Conservation (phyloP, 2,329 filamentous ascomycete species). For the Aspergillus felis region DNA sequence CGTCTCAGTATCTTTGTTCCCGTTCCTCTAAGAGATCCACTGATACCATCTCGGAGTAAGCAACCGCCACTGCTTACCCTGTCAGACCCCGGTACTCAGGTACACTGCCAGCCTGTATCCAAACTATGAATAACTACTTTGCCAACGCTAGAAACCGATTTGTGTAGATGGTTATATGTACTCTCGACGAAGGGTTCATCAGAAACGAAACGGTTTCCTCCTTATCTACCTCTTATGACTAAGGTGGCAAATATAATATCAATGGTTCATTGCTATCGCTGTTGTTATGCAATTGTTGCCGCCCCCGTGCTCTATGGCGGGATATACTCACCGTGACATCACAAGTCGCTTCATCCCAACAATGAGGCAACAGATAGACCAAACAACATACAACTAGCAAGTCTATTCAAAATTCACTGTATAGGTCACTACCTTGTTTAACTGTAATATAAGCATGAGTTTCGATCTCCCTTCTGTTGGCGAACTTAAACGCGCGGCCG, state of each 20-base stretch:
- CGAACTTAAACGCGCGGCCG: conserved; percentile 29
- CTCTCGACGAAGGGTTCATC: no score
- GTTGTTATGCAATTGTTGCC: neutral
- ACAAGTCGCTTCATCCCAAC: conserved; percentile 1
- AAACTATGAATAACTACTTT: neutral
- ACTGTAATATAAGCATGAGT: conserved; percentile 10
- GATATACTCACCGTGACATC: conserved; percentile 27
- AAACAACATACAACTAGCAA: neutral
- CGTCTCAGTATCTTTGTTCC: neutral
- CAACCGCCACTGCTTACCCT: neutral
- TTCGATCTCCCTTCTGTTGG: conserved; percentile 14
- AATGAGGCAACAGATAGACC: neutral
- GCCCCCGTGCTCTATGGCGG: conserved; percentile 2
- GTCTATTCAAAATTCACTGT: neutral
- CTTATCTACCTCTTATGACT: neutral
- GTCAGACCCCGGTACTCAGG: neutral
- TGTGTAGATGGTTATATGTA: no score
- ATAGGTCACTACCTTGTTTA: neutral
- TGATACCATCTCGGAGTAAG: neutral
- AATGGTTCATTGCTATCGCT: neutral
- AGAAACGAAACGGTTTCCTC: neutral
- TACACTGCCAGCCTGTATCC: neutral
- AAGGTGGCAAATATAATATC: neutral
- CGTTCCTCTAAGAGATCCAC: neutral
- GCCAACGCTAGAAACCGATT: neutral